Evolutionary conservation across 176 grass and related monocot species (phyloP), one percentile per base, ranked within the genome.

Genomic region (Paspalum vaginatum): DNA sequence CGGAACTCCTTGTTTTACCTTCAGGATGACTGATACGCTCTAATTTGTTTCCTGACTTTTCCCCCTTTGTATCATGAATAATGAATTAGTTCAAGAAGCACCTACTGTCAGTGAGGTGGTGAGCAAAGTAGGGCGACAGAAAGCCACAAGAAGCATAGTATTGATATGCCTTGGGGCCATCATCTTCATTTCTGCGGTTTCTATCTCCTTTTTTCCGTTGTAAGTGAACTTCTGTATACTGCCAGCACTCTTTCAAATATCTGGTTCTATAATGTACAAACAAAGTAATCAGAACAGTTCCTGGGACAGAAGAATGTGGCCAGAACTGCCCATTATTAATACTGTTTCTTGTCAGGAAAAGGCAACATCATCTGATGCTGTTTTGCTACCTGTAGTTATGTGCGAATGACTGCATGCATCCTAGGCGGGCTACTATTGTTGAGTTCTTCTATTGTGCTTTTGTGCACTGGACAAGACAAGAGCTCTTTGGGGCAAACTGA

Each of bases 121-220:
- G 37, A 82, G 88, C n/a, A 86, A 48, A 58, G 50, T 68, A 74
- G 78, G 95, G 83, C 84, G 83, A 38, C 87, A 72, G 52, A 94
- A 89, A 83, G 89, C 87, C 40, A 85, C 71, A 65, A 47, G 51
- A 83, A 90, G 65, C 76, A 94, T 94, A 82, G 8, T 83, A 39
- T 65, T 85, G 49, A 66, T 87, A 61, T 94, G 80, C 24, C 9
- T 84, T 42, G 95, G 87, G 64, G 83, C 78, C 80, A 26, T 92
- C 25, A 79, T 77, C 52, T 79, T 88, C 38, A 59, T 88, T 25
- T 90, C 72, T 70, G 79, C 79, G 7, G 85, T 82, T 83, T 97
- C 91, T 84, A 47, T 88, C 20, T 32, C 65, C 77, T 84, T 83
- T 74, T 76, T 93, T 7, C 84, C 94, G n/a, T 59, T 75, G 94